Evolutionary conservation across 176 grass and related monocot genomes (phyloP).

Genomic region (Microstegium vimineum): DNA sequence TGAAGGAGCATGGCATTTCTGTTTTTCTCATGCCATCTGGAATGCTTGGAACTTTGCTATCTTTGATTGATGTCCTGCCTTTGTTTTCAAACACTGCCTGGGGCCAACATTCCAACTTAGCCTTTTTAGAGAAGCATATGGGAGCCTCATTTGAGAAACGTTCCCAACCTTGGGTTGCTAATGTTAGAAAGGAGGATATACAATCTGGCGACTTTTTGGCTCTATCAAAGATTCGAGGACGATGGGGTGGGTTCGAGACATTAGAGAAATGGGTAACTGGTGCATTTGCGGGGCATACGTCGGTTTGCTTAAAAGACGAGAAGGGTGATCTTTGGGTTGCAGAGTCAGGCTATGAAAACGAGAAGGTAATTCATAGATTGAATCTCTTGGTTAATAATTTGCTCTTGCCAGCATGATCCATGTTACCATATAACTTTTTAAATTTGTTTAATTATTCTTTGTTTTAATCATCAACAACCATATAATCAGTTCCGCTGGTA

Average conservation of each 20-base stretch:
- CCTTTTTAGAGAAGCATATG: conserved; percentile 83
- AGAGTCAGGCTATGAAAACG: conserved; percentile 86
- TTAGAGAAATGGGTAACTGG: conserved; percentile 95
- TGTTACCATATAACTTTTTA: neutral
- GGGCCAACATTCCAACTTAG: conserved; percentile 80
- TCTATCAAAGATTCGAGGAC: conserved; percentile 73
- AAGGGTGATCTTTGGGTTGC: conserved; percentile 77
- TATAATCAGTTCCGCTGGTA: neutral
- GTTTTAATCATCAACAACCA: neutral
- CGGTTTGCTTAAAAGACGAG: conserved; percentile 86
- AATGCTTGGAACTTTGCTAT: conserved; percentile 82
- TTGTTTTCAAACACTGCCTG: conserved; percentile 83
- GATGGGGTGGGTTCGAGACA: conserved; percentile 86
- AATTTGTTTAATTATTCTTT: conserved; percentile 11
- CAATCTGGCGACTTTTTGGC: conserved; percentile 81
- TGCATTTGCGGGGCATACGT: conserved; percentile 83
- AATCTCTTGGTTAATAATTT: neutral
- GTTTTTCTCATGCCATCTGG: conserved; percentile 91
- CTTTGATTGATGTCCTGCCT: conserved; percentile 78
- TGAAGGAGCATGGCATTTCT: conserved; percentile 88
- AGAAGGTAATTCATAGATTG: conserved; percentile 46
- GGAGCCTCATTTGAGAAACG: conserved; percentile 69
- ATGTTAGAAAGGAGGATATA: conserved; percentile 58
- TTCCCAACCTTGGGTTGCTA: conserved; percentile 51
- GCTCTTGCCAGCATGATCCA: neutral